Conservation (phyloP, 2,329 filamentous ascomycete genomes). For the Aureobasidium melanogenum region DNA sequence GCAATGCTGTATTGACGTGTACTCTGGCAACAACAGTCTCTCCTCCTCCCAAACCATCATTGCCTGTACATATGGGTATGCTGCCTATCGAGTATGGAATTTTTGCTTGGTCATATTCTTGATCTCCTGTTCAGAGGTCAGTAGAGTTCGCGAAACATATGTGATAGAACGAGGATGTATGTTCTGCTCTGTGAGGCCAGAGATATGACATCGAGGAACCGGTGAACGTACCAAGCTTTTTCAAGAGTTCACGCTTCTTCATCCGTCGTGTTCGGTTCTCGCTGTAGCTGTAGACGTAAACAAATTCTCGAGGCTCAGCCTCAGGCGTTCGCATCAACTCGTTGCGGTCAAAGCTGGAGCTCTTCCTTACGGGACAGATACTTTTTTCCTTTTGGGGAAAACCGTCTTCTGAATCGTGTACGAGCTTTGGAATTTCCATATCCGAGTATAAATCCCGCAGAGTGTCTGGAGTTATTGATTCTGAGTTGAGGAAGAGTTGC, state of each 20-base stretch:
- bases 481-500: neutral
- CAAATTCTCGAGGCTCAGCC: neutral
- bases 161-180: neutral
- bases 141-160: neutral
- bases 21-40: slow-evolving; percentile 8
- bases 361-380: neutral
- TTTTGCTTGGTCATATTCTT: neutral
- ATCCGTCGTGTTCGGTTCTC: neutral
- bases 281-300: slow-evolving; percentile 8
- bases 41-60: neutral
- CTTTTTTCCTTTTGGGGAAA: neutral
- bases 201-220: neutral
- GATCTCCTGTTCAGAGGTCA: neutral
- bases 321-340: neutral
- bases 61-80: neutral
- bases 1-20: slow-evolving; percentile 3
- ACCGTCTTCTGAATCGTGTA: neutral
- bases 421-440: neutral
- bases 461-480: neutral
- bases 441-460: neutral
- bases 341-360: neutral
- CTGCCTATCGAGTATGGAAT: slow-evolving; percentile 3
- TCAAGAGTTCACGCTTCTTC: neutral
- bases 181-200: neutral
- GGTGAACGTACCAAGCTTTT: neutral